Evolutionary conservation across 352 stramenopile genomes (phyloP), one percentile per base, ranked within the genome.

Genomic region (Phytophthora pini): DNA sequence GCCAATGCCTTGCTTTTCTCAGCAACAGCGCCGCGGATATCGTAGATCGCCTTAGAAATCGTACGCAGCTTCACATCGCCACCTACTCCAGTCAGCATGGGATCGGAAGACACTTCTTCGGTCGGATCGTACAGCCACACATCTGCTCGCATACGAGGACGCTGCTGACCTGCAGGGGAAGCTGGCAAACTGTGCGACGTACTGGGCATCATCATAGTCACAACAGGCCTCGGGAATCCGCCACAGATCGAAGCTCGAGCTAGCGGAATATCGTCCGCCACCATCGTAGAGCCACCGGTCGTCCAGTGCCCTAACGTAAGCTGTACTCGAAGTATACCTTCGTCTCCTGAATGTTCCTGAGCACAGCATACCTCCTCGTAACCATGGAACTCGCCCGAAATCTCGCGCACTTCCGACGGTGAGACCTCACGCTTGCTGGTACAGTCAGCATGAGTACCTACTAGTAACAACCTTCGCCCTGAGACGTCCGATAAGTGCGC

Each of bases 11-110:
- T 89, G 55, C 67, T 76, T 50, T 87, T 89, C 47, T 88, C 80
- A 53, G 76, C 65, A 15, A 82, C 76, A 6, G 84, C 84, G 13
- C 74, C 77, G 15, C 84, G 82, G 45, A 93, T 90, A 49, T 92
- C 82, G 45, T 87, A 93, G 24, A 93, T 85, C 12, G 84, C 84
- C 54, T 80, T 79, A 13, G 84, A 89, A 61, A 93, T 92, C 10
- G 82, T 82, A 5, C 81, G 77, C n/a, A 93, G 56, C 64, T 88
- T 88, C 50, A 90, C 76, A 41, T 93, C 84, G 24, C 79, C 60
- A 26, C 59, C 45, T 24, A 52, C 48, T 1, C 26, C 49, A 31
- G 26, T 40, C 15, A 46, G 58, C 10, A 62, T 22, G 24, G 66
- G 45, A 15, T 49, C 64, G 17, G 67, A 63, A 20, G 61, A 56